Evolutionary conservation across 2,329 filamentous ascomycete genomes (phyloP).

Genomic region (Apiospora aurea): DNA sequence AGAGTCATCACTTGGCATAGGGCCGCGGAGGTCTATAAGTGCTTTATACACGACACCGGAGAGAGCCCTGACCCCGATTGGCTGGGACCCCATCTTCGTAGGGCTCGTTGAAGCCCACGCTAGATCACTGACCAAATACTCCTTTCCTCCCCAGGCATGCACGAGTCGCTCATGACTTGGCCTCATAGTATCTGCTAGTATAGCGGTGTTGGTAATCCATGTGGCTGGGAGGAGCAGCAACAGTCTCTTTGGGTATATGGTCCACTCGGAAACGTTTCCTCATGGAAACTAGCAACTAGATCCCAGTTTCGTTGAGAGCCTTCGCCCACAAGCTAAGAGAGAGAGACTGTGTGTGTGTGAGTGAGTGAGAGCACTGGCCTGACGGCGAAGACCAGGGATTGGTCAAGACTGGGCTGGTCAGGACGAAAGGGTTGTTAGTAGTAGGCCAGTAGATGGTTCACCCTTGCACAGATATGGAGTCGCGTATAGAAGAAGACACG

Average conservation of each 20-base stretch:
- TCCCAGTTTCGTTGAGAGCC: neutral
- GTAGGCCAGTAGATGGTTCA: neutral
- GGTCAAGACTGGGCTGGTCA: neutral
- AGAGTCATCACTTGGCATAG: neutral
- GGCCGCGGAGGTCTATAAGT: neutral
- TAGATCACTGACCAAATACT: neutral
- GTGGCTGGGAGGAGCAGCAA: neutral
- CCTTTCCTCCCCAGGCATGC: neutral
- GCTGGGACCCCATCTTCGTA: constrained; percentile 14
- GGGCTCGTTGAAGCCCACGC: neutral
- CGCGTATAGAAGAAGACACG: neutral
- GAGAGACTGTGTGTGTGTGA: neutral
- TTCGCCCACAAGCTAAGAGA: neutral
- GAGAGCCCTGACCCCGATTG: neutral
- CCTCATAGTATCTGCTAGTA: neutral
- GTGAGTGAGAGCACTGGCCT: neutral
- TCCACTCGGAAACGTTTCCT: neutral
- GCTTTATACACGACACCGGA: neutral
- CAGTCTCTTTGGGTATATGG: neutral
- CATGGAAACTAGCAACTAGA: neutral
- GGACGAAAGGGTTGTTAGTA: neutral
- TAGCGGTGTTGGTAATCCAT: neutral
- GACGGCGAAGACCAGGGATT: neutral
- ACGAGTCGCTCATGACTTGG: constrained; percentile 12
- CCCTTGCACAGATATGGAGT: neutral